Evolutionary conservation across 2,329 filamentous ascomycete species (phyloP).

Genomic region (Lojkania enalia): DNA sequence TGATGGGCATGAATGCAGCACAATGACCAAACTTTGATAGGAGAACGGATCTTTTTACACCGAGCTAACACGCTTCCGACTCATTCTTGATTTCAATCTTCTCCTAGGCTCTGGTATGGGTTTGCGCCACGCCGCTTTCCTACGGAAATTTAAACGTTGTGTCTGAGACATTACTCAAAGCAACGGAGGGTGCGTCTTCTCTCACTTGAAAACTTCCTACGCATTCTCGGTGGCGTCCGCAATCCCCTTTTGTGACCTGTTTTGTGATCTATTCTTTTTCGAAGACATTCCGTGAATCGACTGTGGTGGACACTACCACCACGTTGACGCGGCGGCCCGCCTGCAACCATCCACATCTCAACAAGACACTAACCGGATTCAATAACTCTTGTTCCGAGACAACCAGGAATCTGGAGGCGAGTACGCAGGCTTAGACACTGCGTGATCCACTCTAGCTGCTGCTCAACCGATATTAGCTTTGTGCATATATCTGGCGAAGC

Average conservation of each 20-base stretch:
- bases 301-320: conserved; percentile 2
- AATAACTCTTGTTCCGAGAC: conserved; percentile 5
- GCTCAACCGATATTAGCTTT: conserved; percentile 42
- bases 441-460: conserved; percentile 3
- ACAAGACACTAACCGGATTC: conserved; percentile 7
- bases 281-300: conserved; percentile 2
- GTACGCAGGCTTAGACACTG: conserved; percentile 5
- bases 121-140: conserved; percentile 5
- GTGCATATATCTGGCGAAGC: conserved; percentile 55
- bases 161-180: conserved; percentile 22
- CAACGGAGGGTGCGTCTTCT: background rate
- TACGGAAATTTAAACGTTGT: conserved; percentile 12
- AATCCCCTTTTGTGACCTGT: background rate
- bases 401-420: conserved; percentile 9
- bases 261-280: background rate
- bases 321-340: conserved; percentile 11
- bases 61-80: background rate
- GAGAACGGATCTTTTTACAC: background rate
- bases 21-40: conserved; percentile 7
- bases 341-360: conserved; percentile 10
- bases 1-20: conserved; percentile 4
- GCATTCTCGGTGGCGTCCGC: conserved; percentile 1
- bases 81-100: conserved; percentile 1
- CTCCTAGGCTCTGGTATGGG: conserved; percentile 2
- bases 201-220: background rate